phyloP scores from a whole-genome alignment of 2,329 filamentous ascomycete genomes.

The Nothophaeocryptopus gaeumannii region DNA sequence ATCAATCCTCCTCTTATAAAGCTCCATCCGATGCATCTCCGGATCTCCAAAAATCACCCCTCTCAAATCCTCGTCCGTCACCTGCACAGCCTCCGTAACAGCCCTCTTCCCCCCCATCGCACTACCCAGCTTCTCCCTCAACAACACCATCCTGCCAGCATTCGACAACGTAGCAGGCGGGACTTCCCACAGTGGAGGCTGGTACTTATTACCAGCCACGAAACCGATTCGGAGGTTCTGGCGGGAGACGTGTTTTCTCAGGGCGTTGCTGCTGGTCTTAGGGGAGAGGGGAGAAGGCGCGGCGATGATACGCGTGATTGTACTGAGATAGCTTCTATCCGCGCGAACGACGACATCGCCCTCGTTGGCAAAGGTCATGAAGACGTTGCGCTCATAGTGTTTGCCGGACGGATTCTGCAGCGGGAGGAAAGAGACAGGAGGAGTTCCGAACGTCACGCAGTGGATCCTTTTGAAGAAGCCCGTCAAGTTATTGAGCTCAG shows the following conservation, averaged over 20 bases:
- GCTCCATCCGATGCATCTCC: constrained; percentile 72
- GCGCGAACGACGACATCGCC: constrained; percentile 77
- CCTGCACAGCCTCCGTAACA: constrained; percentile 58
- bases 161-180: constrained; percentile 66
- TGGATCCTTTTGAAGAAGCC: constrained; percentile 74
- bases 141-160: constrained; percentile 65
- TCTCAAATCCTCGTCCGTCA: constrained; percentile 65
- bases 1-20: constrained; percentile 73
- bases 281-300: constrained; percentile 32
- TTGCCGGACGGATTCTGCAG: constrained; percentile 55
- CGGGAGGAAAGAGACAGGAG: constrained; percentile 70
- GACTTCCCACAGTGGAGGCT: constrained; percentile 56
- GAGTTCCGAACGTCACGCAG: constrained; percentile 82
- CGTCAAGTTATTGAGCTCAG: constrained; percentile 68
- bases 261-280: constrained; percentile 5
- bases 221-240: constrained; percentile 9
- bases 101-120: constrained; percentile 42
- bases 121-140: constrained; percentile 49
- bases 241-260: constrained; percentile 12
- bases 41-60: constrained; percentile 78
- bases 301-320: constrained; percentile 68
- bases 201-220: constrained; percentile 5
- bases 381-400: constrained; percentile 62
- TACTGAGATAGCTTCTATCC: constrained; percentile 72
- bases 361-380: constrained; percentile 79